These are phyloP conservation scores for Truncatella angustata DNA, from an alignment of 2,329 filamentous ascomycete species.

Conservation along the genomic window DNA sequence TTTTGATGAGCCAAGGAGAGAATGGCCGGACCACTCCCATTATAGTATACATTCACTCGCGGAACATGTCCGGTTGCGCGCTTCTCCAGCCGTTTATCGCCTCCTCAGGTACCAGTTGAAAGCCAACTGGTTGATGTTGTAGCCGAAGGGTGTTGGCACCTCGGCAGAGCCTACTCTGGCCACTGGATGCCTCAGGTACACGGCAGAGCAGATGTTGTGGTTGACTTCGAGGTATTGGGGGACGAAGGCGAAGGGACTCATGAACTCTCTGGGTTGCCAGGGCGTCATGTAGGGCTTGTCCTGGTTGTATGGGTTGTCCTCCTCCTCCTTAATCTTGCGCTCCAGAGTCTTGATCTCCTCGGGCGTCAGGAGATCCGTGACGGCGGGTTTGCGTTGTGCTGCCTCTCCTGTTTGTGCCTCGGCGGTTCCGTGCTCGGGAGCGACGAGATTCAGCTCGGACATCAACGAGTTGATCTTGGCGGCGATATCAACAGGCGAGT, in stretches of 20 bases:
- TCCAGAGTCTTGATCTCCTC: conserved; percentile 54
- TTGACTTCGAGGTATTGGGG: conserved; percentile 96
- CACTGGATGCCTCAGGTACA: conserved; percentile 92
- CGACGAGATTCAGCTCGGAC: conserved; percentile 39
- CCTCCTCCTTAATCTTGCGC: conserved; percentile 58
- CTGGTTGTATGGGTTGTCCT: conserved; percentile 73
- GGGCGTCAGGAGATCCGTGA: conserved; percentile 40
- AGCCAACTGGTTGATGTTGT: conserved; percentile 71
- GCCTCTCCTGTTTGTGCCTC: conserved; percentile 13
- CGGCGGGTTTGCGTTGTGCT: conserved; percentile 12
- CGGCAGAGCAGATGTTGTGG: conserved; percentile 92
- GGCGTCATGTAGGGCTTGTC: conserved; percentile 86
- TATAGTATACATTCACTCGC: conserved; percentile 1
- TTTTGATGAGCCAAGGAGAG: not conserved
- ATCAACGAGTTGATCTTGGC: conserved; percentile 53
- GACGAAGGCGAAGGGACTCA: conserved; percentile 92
- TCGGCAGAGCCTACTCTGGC: conserved; percentile 78
- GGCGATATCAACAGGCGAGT: conserved; percentile 43
- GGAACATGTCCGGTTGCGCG: not conserved
- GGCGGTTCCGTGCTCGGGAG: conserved; percentile 15
- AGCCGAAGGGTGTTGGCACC: conserved; percentile 78
- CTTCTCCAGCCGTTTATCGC: conserved; percentile 43
- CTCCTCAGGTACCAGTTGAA: conserved; percentile 93
- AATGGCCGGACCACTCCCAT: not conserved
- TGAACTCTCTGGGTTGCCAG: conserved; percentile 82